These are phyloP conservation scores for Aspergillus steynii DNA, from an alignment of 495 filamentous ascomycete genomes.

Conservation along the genomic window DNA sequence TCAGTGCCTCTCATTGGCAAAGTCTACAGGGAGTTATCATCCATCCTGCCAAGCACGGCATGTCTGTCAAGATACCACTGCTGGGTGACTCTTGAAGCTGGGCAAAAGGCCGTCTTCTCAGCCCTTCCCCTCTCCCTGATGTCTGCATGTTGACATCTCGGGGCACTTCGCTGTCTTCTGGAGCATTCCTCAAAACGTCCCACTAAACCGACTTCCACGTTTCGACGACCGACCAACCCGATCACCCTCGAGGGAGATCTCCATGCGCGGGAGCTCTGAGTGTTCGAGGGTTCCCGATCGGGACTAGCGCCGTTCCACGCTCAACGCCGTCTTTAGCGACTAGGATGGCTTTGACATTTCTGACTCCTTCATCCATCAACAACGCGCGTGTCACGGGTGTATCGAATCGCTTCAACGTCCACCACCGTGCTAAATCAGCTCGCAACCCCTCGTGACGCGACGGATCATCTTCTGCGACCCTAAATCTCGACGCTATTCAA, in stretches of 20 bases:
- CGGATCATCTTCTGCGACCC: slow-evolving; percentile 28
- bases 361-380: slow-evolving; percentile 54
- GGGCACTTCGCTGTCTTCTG: neutral
- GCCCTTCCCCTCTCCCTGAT: neutral
- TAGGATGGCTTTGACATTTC: slow-evolving; percentile 46
- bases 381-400: slow-evolving; percentile 42
- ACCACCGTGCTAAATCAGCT: slow-evolving; percentile 29
- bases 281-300: slow-evolving; percentile 28
- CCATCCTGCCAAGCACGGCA: neutral
- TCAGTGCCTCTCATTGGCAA: neutral
- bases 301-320: slow-evolving; percentile 40
- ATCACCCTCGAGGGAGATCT: slow-evolving; percentile 1
- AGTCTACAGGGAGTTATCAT: neutral
- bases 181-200: neutral
- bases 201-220: neutral
- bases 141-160: neutral
- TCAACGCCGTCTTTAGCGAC: slow-evolving; percentile 45
- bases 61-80: slow-evolving; percentile 4
- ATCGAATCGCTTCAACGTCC: slow-evolving; percentile 39
- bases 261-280: neutral
- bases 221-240: neutral
- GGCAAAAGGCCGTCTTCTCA: slow-evolving; percentile 1
- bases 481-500: slow-evolving; percentile 33
- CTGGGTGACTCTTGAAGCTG: slow-evolving; percentile 12
- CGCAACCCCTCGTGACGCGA: slow-evolving; percentile 26